These are phyloP conservation scores for Penicillium concentricum DNA, from an alignment of 2,329 filamentous ascomycete genomes.

Conservation along the genomic window DNA sequence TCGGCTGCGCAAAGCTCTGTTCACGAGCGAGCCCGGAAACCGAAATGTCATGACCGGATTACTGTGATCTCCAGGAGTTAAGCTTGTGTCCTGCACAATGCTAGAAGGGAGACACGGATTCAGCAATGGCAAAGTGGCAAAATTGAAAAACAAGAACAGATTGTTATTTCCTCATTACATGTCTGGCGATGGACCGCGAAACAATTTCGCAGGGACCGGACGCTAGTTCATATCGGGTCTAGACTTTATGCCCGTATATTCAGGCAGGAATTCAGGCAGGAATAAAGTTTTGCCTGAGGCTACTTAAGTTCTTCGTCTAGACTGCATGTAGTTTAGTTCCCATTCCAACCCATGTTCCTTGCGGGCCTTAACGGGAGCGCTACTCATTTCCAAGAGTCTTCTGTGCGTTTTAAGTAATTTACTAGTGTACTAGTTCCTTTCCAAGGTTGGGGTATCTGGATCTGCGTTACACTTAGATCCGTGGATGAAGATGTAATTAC, in stretches of 20 bases:
- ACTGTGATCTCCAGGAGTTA: background rate
- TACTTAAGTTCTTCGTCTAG: background rate
- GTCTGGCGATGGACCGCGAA: slow-evolving; percentile 1
- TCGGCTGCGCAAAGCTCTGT: slow-evolving; percentile 24
- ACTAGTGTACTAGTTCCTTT: slow-evolving; percentile 14
- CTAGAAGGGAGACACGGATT: background rate
- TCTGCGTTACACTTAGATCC: slow-evolving; percentile 10
- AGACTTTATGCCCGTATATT: background rate
- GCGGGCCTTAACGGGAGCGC: slow-evolving; percentile 7
- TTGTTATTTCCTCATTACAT: background rate
- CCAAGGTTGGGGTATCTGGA: background rate
- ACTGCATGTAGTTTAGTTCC: slow-evolving; percentile 7
- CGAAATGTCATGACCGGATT: slow-evolving; percentile 16
- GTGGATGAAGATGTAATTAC: background rate
- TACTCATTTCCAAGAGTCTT: slow-evolving; percentile 4
- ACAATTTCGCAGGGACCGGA: slow-evolving; percentile 12
- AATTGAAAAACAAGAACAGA: background rate
- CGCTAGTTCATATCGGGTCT: slow-evolving; percentile 11
- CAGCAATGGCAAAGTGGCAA: background rate
- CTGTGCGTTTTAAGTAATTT: slow-evolving; percentile 7
- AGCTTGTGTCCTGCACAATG: slow-evolving; percentile 3
- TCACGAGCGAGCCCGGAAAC: slow-evolving; percentile 16
- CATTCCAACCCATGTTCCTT: slow-evolving; percentile 6
- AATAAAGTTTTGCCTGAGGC: background rate
- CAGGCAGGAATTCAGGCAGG: background rate